These are phyloP conservation scores for Globisporangium spinosum DNA, from an alignment of 352 stramenopile genomes.

Conservation along the genomic window DNA sequence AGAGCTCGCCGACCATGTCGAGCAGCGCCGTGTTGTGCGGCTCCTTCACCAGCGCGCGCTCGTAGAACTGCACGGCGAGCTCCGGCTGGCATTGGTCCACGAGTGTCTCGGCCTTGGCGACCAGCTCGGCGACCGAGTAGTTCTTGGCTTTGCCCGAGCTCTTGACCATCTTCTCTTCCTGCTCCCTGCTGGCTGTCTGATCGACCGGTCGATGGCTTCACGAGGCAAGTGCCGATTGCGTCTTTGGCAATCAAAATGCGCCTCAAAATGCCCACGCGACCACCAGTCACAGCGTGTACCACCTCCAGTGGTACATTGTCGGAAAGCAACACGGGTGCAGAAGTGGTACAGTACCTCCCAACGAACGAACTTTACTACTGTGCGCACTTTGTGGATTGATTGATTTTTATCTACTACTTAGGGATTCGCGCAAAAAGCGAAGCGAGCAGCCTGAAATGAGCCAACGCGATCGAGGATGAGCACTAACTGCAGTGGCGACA, in stretches of 20 bases:
- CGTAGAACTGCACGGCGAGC: conserved; percentile 80
- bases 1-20: conserved; percentile 76
- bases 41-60: conserved; percentile 71
- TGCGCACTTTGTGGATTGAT: too few species aligned
- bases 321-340: not conserved
- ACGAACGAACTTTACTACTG: too few species aligned
- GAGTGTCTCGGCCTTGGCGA: conserved; percentile 78
- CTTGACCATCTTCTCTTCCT: conserved; percentile 30
- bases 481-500: too few species aligned
- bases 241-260: conserved; percentile 8
- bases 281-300: conserved; percentile 19
- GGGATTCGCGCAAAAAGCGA: too few species aligned
- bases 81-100: conserved; percentile 86
- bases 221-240: not conserved
- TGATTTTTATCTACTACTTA: too few species aligned
- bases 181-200: not conserved
- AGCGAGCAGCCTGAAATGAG: too few species aligned
- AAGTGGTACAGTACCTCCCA: too few species aligned
- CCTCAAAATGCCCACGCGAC: conserved; percentile 13
- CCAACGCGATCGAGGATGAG: too few species aligned
- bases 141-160: conserved; percentile 24
- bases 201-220: conserved; percentile 12
- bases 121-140: conserved; percentile 65
- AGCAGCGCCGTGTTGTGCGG: conserved; percentile 66
- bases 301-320: not conserved